Evolutionary conservation across 306 rosid genomes (phyloP), one percentile per base, ranked within the genome.

Genomic region (Rosa rugosa): DNA sequence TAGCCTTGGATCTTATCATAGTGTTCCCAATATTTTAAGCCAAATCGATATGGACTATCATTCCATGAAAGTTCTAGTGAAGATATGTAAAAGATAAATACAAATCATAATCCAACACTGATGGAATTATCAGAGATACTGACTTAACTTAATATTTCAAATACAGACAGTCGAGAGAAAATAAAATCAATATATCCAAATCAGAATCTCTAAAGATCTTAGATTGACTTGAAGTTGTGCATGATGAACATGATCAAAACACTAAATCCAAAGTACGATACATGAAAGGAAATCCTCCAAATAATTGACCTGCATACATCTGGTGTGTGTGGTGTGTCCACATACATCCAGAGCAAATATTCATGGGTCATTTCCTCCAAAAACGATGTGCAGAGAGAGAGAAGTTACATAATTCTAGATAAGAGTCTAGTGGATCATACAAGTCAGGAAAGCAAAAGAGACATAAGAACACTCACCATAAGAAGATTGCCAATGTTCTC

Each of bases 401-500:
- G 34, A 13, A 53, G 44, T 1, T 11, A 49, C n/a, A 4, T 47
- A 46, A 45, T 20, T 64, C 38, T 17, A 65, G 60, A 23, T 8
- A 25, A 47, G 70, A 74, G 51, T 74, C 69, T 38, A 9, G 6
- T 22, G 57, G 22, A 51, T 23, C 27, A 14, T 77, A 7, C 36
- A 25, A 11, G 69, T 13, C 57, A 83, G 60, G 56, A 79, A 77
- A 72, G 72, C 34, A 57, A 57, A 69, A 53, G 54, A 50, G 80
- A 17, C 72, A 83, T 18, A 72, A 41, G 34, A 49, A 73, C 66
- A 72, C 92, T 82, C 84, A 92, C 97, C 97, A 90, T 90, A 59
- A 92, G 85, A 83, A 92, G 94, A 75, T 89, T 86, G 47, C 92
- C 97, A 27, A 87, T 38, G 27, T 85, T 89, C 71, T 89, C 92